A percentile compares a stretch with the other conserved stretches of the same genome.
These are phyloP conservation scores for Eimeria zaria DNA, from an alignment of 169 alveolate genomes.

Conservation along the genomic window DNA sequence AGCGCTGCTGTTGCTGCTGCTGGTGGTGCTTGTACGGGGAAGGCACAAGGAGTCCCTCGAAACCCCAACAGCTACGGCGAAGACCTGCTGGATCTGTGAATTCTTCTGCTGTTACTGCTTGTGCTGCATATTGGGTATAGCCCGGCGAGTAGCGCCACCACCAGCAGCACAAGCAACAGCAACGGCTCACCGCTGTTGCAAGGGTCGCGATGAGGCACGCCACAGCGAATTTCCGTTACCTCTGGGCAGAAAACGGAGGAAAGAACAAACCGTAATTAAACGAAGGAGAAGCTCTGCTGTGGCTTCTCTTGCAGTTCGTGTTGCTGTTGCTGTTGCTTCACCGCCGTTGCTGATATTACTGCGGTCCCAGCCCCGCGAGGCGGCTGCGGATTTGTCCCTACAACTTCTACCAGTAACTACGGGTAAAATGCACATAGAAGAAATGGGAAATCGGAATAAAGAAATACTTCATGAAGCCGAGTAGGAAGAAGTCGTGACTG, in stretches of 20 bases:
- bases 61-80: neutral
- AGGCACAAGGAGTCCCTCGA: neutral
- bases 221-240: neutral
- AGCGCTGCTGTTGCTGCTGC: neutral
- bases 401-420: neutral
- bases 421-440: neutral
- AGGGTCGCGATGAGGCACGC: neutral
- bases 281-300: neutral
- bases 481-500: neutral
- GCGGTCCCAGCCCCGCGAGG: slow-evolving; percentile 60
- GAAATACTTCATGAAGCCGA: neutral
- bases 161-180: slow-evolving; percentile 22
- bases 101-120: slow-evolving; percentile 5
- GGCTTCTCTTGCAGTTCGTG: neutral
- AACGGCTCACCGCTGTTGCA: slow-evolving; percentile 42
- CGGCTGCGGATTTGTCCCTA: slow-evolving; percentile 1
- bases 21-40: neutral
- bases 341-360: neutral
- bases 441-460: no score
- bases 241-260: slow-evolving; percentile 36
- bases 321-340: slow-evolving; percentile 11
- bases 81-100: neutral
- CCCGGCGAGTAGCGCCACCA: slow-evolving; percentile 60
- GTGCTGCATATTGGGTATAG: neutral
- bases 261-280: neutral